phyloP scores from a whole-genome alignment of 805 yeast genomes.

The Sugiyamaella valdiviana region DNA sequence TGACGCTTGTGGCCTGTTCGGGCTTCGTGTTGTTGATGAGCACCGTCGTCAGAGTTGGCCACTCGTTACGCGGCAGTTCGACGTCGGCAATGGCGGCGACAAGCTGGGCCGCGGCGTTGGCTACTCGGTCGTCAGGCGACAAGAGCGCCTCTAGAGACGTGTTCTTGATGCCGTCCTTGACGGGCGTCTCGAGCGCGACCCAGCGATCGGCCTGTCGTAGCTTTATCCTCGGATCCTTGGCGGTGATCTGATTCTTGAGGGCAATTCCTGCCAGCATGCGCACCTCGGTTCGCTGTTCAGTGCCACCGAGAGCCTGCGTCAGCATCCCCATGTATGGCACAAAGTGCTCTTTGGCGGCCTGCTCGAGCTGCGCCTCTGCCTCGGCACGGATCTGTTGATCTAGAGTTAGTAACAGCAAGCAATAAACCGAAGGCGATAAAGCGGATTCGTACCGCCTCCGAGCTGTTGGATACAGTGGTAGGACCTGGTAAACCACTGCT shows the following conservation, averaged over 20 bases:
- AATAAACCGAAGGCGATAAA: too few species aligned
- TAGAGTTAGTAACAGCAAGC: conserved; percentile 2
- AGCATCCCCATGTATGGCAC: conserved; percentile 62
- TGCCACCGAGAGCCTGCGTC: conserved; percentile 65
- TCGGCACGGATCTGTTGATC: conserved; percentile 60
- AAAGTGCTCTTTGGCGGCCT: conserved; percentile 69
- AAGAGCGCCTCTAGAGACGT: conserved; percentile 55
- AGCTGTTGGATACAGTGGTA: too few species aligned
- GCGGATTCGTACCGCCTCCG: too few species aligned
- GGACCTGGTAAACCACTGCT: too few species aligned
- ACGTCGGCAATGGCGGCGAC: conserved; percentile 97
- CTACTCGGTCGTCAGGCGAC: conserved; percentile 67
- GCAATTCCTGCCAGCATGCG: conserved; percentile 87
- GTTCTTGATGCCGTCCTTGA: conserved; percentile 60
- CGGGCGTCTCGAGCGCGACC: conserved; percentile 51
- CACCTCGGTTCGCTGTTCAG: conserved; percentile 62
- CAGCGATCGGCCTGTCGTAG: conserved; percentile 64
- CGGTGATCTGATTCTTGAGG: conserved; percentile 77
- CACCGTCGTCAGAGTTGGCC: conserved; percentile 80
- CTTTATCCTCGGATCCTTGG: conserved; percentile 64
- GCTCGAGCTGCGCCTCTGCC: conserved; percentile 72
- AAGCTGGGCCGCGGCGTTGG: conserved; percentile 83
- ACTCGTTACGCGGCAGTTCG: conserved; percentile 79
- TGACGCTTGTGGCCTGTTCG: conserved; percentile 69
- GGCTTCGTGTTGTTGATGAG: conserved; percentile 82